phyloP scores from a whole-genome alignment of 106 monocot species.

The Triglochin maritima region DNA sequence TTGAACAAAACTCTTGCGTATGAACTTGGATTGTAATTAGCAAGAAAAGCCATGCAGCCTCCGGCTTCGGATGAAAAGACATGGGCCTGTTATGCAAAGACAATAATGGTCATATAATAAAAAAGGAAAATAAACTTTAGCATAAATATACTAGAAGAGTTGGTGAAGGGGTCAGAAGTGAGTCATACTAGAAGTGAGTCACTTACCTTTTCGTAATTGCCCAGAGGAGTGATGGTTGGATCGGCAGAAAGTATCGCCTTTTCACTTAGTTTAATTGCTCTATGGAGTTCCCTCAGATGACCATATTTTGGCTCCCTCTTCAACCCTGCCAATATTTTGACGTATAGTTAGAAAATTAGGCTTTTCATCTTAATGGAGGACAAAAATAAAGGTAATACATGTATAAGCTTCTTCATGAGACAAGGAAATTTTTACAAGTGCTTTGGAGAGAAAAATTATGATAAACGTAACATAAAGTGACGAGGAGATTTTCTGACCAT shows the following conservation, averaged over 20 bases:
- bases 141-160: too few relatives aligned
- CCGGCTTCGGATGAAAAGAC: slow-evolving; percentile 65
- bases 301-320: slow-evolving; percentile 87
- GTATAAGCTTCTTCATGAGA: too few relatives aligned
- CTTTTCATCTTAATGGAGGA: too few relatives aligned
- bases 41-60: slow-evolving; percentile 81
- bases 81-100: slow-evolving; percentile 44
- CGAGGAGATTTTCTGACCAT: slow-evolving; percentile 32
- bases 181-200: neutral
- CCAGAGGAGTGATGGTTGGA: slow-evolving; percentile 57
- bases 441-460: too few relatives aligned
- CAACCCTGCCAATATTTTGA: slow-evolving; percentile 35
- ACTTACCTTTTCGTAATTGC: slow-evolving; percentile 67
- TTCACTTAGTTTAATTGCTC: slow-evolving; percentile 85
- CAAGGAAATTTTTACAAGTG: too few relatives aligned
- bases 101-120: neutral
- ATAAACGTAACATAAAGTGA: neutral
- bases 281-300: slow-evolving; percentile 85
- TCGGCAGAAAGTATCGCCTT: slow-evolving; percentile 78
- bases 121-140: neutral
- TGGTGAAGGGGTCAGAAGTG: too few relatives aligned
- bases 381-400: too few relatives aligned
- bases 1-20: slow-evolving; percentile 72
- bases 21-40: slow-evolving; percentile 66
- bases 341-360: too few relatives aligned